phyloP scores from a whole-genome alignment of 805 yeast genomes.

The Wickerhamomyces subpelliculosus region DNA sequence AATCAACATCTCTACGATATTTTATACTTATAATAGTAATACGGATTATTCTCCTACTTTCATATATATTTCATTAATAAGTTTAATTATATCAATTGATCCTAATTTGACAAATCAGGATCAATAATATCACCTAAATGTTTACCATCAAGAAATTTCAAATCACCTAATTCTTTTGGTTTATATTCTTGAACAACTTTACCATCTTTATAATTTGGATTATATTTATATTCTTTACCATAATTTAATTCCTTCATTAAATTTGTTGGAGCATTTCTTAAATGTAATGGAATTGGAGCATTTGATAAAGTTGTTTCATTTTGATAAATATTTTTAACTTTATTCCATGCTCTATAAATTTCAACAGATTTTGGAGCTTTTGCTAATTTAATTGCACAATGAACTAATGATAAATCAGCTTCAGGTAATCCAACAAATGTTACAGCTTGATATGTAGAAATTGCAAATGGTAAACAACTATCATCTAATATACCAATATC shows the following conservation, averaged over 20 bases:
- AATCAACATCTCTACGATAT: too few species aligned
- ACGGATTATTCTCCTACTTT: too few species aligned
- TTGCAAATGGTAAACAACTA: constrained; percentile 76
- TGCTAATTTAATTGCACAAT: constrained; percentile 88
- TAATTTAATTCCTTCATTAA: constrained; percentile 88
- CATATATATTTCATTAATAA: too few species aligned
- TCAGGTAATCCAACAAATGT: constrained; percentile 94
- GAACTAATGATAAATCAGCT: constrained; percentile 82
- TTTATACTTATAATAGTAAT: too few species aligned
- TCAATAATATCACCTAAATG: constrained; percentile 49
- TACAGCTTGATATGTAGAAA: constrained; percentile 78
- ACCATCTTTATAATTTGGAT: constrained; percentile 74
- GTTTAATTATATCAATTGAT: too few species aligned
- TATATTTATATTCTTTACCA: constrained; percentile 79
- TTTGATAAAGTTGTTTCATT: constrained; percentile 54
- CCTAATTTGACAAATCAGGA: too few species aligned
- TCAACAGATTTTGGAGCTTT: constrained; percentile 80
- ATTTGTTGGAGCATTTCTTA: constrained; percentile 91
- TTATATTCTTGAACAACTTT: constrained; percentile 66
- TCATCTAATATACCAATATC: constrained; percentile 88
- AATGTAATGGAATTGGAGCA: constrained; percentile 59
- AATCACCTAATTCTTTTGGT: constrained; percentile 50
- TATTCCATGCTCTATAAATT: constrained; percentile 73
- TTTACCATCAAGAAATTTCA: constrained; percentile 44
- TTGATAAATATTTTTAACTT: constrained; percentile 51